Percentiles rank a stretch among this genome's conserved stretches.
Conservation (phyloP, 805 yeast species). For the Ascoidea rubescens region DNA sequence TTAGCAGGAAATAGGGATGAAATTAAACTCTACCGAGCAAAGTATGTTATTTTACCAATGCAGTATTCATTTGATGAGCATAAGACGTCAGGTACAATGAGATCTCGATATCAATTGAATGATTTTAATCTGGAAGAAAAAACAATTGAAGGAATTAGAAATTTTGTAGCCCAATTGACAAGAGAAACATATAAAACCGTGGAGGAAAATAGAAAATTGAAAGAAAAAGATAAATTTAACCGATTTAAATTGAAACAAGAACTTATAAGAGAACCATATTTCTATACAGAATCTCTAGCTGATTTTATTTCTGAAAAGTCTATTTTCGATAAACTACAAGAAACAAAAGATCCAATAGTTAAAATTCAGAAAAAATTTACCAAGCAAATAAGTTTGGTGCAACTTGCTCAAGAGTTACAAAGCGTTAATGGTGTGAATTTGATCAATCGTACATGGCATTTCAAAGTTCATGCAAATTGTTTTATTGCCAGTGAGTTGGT, state of each 20-base stretch:
- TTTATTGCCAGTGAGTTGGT: constrained; percentile 81
- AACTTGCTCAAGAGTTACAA: constrained; percentile 54
- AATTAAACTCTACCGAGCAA: constrained; percentile 47
- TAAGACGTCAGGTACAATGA: constrained; percentile 20
- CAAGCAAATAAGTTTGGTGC: constrained; percentile 33
- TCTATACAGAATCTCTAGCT: neutral
- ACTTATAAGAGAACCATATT: constrained; percentile 6
- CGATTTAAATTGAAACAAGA: neutral
- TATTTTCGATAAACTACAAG: constrained; percentile 2
- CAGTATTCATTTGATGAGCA: constrained; percentile 42
- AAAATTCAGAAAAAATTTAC: constrained; percentile 24
- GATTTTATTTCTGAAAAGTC: constrained; percentile 2
- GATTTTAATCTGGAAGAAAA: constrained; percentile 66
- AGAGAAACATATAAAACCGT: constrained; percentile 35
- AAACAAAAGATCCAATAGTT: constrained; percentile 24
- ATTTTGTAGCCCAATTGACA: constrained; percentile 48
- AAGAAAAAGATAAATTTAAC: neutral
- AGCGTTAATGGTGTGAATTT: constrained; percentile 49
- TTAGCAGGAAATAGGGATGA: constrained; percentile 67
- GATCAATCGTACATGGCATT: constrained; percentile 83
- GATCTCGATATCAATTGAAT: constrained; percentile 31
- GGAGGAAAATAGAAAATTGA: constrained; percentile 21
- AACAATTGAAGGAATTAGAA: constrained; percentile 80
- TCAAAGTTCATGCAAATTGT: constrained; percentile 62
- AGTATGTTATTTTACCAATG: constrained; percentile 76